Base-by-base conservation (phyloP, 208 protist genomes). In the Crithidia thermophila region DNA sequence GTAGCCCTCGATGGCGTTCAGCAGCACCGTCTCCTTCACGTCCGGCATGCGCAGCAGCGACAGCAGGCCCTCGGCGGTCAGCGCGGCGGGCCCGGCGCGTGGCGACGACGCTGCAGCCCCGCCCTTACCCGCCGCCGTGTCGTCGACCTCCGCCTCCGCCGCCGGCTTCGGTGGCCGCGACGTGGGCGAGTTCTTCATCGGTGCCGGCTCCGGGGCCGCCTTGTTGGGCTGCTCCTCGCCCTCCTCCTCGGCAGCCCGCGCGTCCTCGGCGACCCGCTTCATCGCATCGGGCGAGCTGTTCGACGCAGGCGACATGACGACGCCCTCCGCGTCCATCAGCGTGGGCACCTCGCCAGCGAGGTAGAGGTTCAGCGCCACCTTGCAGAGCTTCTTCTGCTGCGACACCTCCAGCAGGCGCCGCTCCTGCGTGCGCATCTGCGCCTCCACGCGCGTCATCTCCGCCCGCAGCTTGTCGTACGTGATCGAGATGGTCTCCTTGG, bases 381-480 rank as follows among this genome's bases (percentile, higher is more conserved):
- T 91, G 69, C 87, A 94, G 37, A 94, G 62, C 25, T 78, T 78
- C 59, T 91, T 90, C 64, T 92, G 85, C 55, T 93, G 77, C 51
- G 68, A 57, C 16, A 91, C 79, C 36, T 89, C 81, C 37, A 75
- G 33, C 47, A 85, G 53, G 23, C 82, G 84, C 8, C 72, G 60
- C 70, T 89, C 80, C 40, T 88, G 79, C 25, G 84, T 71, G 10
- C 77, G 74, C 63, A 94, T 77, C 60, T 94, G 88, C 63, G 87
- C 84, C 75, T 96, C 88, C 18, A 93, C 80, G 23, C 91, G 84
- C 28, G 77, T 70, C 42, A 94, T 47, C 60, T 96, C 91, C 1
- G 88, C 88, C 10, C 77, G 78, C 21, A 96, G 75, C 55, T 93
- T 93, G 56, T 96, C 91, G 40, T 85, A 81, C 21, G 90, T 81